Conservation (phyloP, 805 yeast genomes). For the Torulaspora indica region DNA sequence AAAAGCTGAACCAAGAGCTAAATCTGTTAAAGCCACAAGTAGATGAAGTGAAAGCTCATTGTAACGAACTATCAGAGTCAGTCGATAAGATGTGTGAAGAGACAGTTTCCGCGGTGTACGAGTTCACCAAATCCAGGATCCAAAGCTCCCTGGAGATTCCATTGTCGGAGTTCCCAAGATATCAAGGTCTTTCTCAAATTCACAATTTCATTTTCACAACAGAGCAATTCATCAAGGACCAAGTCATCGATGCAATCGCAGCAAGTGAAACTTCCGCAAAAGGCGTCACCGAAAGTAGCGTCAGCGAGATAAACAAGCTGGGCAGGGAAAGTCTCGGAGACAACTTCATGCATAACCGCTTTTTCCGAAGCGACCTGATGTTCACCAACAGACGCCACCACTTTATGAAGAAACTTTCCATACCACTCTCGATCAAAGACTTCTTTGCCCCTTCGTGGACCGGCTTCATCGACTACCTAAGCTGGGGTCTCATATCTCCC, state of each 20-base stretch:
- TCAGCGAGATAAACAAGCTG: constrained; percentile 53
- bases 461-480: constrained; percentile 43
- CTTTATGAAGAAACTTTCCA: constrained; percentile 52
- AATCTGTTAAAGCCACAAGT: constrained; percentile 59
- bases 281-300: constrained; percentile 51
- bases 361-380: constrained; percentile 73
- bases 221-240: constrained; percentile 60
- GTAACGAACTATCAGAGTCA: constrained; percentile 51
- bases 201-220: constrained; percentile 67
- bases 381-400: constrained; percentile 69
- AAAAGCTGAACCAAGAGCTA: constrained; percentile 46
- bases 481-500: constrained; percentile 40
- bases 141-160: constrained; percentile 44
- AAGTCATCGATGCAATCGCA: constrained; percentile 58
- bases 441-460: constrained; percentile 73
- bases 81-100: constrained; percentile 62
- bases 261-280: constrained; percentile 69
- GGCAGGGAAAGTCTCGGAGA: constrained; percentile 66
- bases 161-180: constrained; percentile 39
- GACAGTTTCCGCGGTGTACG: constrained; percentile 54
- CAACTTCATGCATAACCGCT: constrained; percentile 51
- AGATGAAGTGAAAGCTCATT: constrained; percentile 48
- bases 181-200: constrained; percentile 58
- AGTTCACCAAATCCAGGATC: constrained; percentile 53
- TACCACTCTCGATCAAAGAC: constrained; percentile 62